Percentiles rank a stretch among this genome's conserved stretches.
phyloP scores from a whole-genome alignment of 2,329 filamentous ascomycete species.

The Xylaria sp. region DNA sequence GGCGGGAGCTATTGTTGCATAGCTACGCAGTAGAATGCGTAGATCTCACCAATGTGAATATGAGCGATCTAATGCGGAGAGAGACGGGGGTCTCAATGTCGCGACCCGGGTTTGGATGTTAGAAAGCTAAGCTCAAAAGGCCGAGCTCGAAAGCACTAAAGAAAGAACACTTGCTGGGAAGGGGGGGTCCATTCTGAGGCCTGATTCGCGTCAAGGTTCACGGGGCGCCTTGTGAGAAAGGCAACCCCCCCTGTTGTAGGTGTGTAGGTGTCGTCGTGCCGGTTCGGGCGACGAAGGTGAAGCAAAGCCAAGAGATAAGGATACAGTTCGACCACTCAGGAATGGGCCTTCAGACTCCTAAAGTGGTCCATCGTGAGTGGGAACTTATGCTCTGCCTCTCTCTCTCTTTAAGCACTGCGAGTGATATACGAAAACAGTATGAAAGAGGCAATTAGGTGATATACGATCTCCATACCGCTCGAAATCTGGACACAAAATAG shows the following conservation, averaged over 20 bases:
- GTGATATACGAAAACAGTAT: not conserved
- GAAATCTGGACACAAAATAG: no score
- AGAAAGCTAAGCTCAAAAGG: not conserved
- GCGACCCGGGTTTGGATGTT: conserved; percentile 15
- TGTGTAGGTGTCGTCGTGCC: conserved; percentile 4
- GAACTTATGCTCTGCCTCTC: not conserved
- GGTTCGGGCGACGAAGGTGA: conserved; percentile 7
- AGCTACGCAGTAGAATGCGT: not conserved
- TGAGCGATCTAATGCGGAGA: not conserved
- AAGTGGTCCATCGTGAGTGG: conserved; percentile 1
- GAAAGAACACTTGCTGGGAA: not conserved
- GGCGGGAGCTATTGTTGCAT: not conserved
- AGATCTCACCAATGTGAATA: not conserved
- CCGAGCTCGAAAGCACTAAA: conserved; percentile 1
- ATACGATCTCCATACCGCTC: no score
- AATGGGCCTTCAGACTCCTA: conserved; percentile 1
- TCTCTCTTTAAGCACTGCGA: not conserved
- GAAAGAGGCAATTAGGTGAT: no score
- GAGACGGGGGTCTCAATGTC: conserved; percentile 10
- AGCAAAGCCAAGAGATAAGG: conserved; percentile 23
- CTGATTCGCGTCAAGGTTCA: conserved; percentile 17
- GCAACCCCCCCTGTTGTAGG: not conserved
- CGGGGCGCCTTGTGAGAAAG: not conserved
- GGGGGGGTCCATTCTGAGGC: conserved; percentile 12
- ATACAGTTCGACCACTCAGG: not conserved